phyloP scores from a whole-genome alignment of 805 yeast species.

The Nakazawaea populi region DNA sequence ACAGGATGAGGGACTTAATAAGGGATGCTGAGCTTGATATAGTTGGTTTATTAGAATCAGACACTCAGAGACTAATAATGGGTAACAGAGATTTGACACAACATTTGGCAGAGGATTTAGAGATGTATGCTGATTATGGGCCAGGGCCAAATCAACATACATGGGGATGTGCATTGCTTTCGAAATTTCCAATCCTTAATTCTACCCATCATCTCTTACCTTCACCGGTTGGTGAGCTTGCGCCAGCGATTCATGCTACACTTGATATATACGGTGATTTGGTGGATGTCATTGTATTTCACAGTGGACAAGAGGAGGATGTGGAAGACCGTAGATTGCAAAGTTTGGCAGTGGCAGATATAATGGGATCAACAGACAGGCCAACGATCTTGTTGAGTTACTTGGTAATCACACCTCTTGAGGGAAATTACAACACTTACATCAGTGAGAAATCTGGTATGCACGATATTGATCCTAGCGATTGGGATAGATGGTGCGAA shows the following conservation, averaged over 20 bases:
- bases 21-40: conserved; percentile 86
- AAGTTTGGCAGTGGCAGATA: conserved; percentile 62
- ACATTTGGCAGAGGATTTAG: conserved; percentile 83
- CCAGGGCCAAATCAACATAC: conserved; percentile 98
- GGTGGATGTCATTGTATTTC: conserved; percentile 95
- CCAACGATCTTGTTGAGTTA: conserved; percentile 89
- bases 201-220: conserved; percentile 91
- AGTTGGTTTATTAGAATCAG: conserved; percentile 86
- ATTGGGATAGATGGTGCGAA: conserved; percentile 98
- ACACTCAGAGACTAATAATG: conserved; percentile 89
- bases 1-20: conserved; percentile 79
- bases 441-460: conserved; percentile 80
- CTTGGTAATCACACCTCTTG: conserved; percentile 78
- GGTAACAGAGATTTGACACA: conserved; percentile 95
- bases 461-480: conserved; percentile 89
- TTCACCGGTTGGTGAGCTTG: conserved; percentile 95
- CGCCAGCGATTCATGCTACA: conserved; percentile 97
- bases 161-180: conserved; percentile 92
- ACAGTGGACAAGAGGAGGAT: conserved; percentile 97
- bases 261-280: conserved; percentile 81
- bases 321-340: conserved; percentile 89
- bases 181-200: conserved; percentile 88
- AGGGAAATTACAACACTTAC: conserved; percentile 89
- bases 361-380: conserved; percentile 76
- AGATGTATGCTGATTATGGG: conserved; percentile 94